Evolutionary conservation across 192 early-diverging fungal species (phyloP), one percentile per base, ranked within the genome.

Genomic region (Coemansia sp.): DNA sequence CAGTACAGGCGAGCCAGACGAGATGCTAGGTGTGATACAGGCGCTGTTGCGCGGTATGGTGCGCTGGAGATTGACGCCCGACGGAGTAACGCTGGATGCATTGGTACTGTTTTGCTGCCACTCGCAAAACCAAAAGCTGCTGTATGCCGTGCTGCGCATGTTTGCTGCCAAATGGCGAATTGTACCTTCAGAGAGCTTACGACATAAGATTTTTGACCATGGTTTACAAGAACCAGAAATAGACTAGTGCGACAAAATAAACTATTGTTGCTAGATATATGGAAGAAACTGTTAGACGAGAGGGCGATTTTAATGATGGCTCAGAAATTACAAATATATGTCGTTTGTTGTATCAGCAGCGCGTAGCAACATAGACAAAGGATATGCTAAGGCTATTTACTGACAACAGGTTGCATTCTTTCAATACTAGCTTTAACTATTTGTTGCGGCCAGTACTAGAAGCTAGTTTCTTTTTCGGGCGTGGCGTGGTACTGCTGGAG

Each of bases 81-180:
- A 81, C 23, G 51, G 39, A 23, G 15, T 37, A 6, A 70, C 78
- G 29, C 67, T 81, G 32, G 63, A 64, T 21, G 74, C 74, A 5
- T 57, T 81, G 34, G 64, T 72, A 27, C 36, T 27, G 25, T 38
- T 67, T 44, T 66, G 66, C 19, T 81, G 78, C 36, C 59, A 63
- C 19, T 19, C 15, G 9, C 50, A n/a, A 17, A 48, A 73, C 15
- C 41, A 17, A 11, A 41, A 29, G 1, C 62, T 65, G 55, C 64
- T 81, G 15, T 34, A 57, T 10, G 53, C 62, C 14, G 68, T 73
- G 34, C 59, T 81, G 5, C 36, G 46, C 42, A 29, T 69, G 64
- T 81, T 76, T 70, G 74, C 74, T 9, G 12, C 50, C 11, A 58
- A 36, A 39, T 81, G 78, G 78, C 41, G 61, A 44, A 55, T 81